These are phyloP conservation scores for Pseudocercospora eumusae DNA, from an alignment of 2,329 filamentous ascomycete genomes.

Conservation along the genomic window DNA sequence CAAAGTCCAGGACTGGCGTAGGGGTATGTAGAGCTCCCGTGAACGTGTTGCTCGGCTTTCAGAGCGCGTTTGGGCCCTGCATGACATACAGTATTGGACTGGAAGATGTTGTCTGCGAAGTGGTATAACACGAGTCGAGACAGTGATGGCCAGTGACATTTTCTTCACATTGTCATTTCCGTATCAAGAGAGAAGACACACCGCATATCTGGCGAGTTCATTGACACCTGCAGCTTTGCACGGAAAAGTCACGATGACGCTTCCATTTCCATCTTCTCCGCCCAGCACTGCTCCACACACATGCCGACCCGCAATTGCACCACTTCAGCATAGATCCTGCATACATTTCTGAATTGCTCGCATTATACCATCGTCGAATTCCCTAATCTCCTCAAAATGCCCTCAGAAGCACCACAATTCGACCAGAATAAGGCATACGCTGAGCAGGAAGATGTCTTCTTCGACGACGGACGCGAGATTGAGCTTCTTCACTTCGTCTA, in stretches of 20 bases:
- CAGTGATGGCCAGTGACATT: too few relatives aligned
- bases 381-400: conserved; percentile 20
- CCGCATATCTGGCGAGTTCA: too few relatives aligned
- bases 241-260: conserved; percentile 11
- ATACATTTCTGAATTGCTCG: background rate
- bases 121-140: background rate
- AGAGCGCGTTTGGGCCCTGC: too few relatives aligned
- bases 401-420: conserved; percentile 31
- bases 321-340: background rate
- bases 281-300: background rate
- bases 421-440: conserved; percentile 51
- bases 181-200: too few relatives aligned
- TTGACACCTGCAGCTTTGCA: background rate
- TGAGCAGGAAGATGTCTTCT: conserved; percentile 50
- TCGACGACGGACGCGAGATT: conserved; percentile 71
- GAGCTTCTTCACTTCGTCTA: conserved; percentile 72
- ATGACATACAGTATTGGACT: background rate
- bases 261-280: conserved; percentile 7
- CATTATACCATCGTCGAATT: background rate
- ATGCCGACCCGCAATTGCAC: background rate
- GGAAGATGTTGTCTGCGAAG: background rate
- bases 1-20: background rate
- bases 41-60: too few relatives aligned
- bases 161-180: too few relatives aligned
- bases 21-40: background rate